A percentile compares a stretch with the other conserved stretches of the same genome.
phyloP scores from a whole-genome alignment of 1,284 basidiomycete species.

The Cystobasidium slooffiae region DNA sequence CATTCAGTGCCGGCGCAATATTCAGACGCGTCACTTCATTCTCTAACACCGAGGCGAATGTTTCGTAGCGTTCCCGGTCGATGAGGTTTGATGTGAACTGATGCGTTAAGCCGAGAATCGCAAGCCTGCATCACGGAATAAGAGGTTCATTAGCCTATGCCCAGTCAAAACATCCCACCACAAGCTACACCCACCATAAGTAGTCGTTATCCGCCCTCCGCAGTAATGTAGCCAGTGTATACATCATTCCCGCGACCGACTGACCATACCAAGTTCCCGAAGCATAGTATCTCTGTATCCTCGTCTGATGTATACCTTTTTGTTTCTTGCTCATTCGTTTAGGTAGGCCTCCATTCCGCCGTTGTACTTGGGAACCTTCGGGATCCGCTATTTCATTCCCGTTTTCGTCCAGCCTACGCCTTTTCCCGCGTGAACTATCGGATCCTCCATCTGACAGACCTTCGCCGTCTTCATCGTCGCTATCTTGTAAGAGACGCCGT shows the following conservation, averaged over 20 bases:
- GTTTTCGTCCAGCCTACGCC: slow-evolving; percentile 41
- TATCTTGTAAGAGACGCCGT: slow-evolving; percentile 43
- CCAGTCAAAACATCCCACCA: too few species aligned
- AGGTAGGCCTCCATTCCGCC: slow-evolving; percentile 31
- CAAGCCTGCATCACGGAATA: slow-evolving; percentile 66
- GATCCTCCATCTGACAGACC: slow-evolving; percentile 63
- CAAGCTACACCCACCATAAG: slow-evolving; percentile 72
- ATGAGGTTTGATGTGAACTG: slow-evolving; percentile 89
- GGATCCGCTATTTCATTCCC: slow-evolving; percentile 39
- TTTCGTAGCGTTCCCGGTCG: slow-evolving; percentile 83
- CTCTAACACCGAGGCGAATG: slow-evolving; percentile 73
- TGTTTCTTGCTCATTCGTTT: slow-evolving; percentile 71
- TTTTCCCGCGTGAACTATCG: slow-evolving; percentile 52
- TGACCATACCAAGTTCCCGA: slow-evolving; percentile 86
- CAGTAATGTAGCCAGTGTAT: slow-evolving; percentile 83
- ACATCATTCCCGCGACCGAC: slow-evolving; percentile 85
- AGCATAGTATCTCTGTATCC: slow-evolving; percentile 80
- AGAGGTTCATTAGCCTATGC: too few species aligned
- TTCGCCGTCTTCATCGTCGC: slow-evolving; percentile 57
- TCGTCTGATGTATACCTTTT: slow-evolving; percentile 66
- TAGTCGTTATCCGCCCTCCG: slow-evolving; percentile 92
- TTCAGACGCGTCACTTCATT: slow-evolving; percentile 88
- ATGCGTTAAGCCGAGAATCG: slow-evolving; percentile 89
- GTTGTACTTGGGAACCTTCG: not conserved
- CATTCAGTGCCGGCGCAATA: slow-evolving; percentile 60